Conservation (phyloP, 345 rosid genomes). For the Abelmoschus esculentus region DNA sequence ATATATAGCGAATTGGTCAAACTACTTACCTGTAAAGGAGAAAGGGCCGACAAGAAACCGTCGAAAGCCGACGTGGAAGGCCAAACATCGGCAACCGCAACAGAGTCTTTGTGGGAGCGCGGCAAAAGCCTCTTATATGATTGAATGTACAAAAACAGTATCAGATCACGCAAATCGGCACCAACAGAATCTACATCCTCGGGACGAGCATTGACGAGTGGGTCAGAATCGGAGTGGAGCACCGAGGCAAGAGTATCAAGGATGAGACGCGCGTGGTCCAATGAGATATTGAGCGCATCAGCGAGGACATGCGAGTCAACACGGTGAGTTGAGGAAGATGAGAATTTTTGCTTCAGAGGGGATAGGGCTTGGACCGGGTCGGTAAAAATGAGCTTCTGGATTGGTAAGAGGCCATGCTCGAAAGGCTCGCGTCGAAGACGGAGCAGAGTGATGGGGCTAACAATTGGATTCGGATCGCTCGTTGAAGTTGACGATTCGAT, state of each 20-base stretch:
- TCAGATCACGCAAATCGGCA: constrained; percentile 82
- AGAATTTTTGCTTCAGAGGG: constrained; percentile 60
- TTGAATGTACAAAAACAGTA: constrained; percentile 79
- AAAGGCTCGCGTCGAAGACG: constrained; percentile 88
- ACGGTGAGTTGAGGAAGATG: constrained; percentile 36
- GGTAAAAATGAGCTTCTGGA: constrained; percentile 78
- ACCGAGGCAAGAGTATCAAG: constrained; percentile 84
- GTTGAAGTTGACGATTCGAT: constrained; percentile 45
- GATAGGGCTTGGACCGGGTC: constrained; percentile 79
- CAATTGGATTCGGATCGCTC: constrained; percentile 36
- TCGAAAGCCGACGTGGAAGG: constrained; percentile 99
- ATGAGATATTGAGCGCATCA: constrained; percentile 82
- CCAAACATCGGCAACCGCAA: constrained; percentile 96
- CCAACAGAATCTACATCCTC: constrained; percentile 60
- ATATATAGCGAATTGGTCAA: not conserved
- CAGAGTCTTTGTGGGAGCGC: constrained; percentile 89
- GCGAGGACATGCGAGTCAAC: constrained; percentile 57
- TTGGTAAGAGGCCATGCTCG: constrained; percentile 95
- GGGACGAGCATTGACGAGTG: constrained; percentile 46
- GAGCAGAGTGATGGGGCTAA: constrained; percentile 39
- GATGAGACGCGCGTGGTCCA: constrained; percentile 77
- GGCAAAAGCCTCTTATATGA: constrained; percentile 91
- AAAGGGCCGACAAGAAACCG: constrained; percentile 84
- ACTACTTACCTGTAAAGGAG: constrained; percentile 83
- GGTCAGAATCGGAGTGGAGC: constrained; percentile 72